phyloP scores from a whole-genome alignment of 2,329 filamentous ascomycete species.

The Fusarium tjaetaba region DNA sequence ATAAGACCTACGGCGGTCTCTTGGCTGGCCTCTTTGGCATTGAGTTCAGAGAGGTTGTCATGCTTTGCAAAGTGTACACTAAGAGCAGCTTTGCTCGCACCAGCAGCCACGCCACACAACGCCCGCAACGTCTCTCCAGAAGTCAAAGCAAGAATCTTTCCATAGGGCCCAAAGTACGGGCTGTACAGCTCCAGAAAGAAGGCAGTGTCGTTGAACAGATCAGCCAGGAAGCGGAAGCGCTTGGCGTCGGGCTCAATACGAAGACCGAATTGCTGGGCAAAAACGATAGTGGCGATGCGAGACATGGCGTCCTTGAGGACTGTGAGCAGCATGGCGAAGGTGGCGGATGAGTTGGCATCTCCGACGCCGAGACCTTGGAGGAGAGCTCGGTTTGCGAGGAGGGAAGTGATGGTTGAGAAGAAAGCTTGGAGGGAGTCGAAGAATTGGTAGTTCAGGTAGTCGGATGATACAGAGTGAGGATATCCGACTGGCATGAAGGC shows the following conservation, averaged over 20 bases:
- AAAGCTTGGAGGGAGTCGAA: slow-evolving; percentile 86
- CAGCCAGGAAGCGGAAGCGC: slow-evolving; percentile 85
- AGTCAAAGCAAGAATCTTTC: slow-evolving; percentile 62
- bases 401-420: slow-evolving; percentile 80
- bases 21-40: slow-evolving; percentile 94
- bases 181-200: slow-evolving; percentile 88
- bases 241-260: slow-evolving; percentile 92
- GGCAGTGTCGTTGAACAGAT: slow-evolving; percentile 87
- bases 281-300: slow-evolving; percentile 84
- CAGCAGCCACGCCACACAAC: slow-evolving; percentile 89
- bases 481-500: slow-evolving; percentile 90
- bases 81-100: slow-evolving; percentile 88
- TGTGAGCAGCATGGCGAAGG: slow-evolving; percentile 81
- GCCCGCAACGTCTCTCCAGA: slow-evolving; percentile 62
- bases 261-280: slow-evolving; percentile 83
- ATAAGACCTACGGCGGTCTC: slow-evolving; percentile 91
- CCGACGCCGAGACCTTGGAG: slow-evolving; percentile 85
- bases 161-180: slow-evolving; percentile 70
- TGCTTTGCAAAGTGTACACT: slow-evolving; percentile 90
- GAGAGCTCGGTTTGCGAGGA: slow-evolving; percentile 84
- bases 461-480: slow-evolving; percentile 83
- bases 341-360: slow-evolving; percentile 80
- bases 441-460: slow-evolving; percentile 80
- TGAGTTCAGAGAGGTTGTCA: slow-evolving; percentile 91
- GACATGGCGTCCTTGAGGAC: slow-evolving; percentile 85